Evolutionary conservation across 208 protist species (phyloP), one percentile per base, ranked within the genome.

Genomic region (Leishmania guyanensis): DNA sequence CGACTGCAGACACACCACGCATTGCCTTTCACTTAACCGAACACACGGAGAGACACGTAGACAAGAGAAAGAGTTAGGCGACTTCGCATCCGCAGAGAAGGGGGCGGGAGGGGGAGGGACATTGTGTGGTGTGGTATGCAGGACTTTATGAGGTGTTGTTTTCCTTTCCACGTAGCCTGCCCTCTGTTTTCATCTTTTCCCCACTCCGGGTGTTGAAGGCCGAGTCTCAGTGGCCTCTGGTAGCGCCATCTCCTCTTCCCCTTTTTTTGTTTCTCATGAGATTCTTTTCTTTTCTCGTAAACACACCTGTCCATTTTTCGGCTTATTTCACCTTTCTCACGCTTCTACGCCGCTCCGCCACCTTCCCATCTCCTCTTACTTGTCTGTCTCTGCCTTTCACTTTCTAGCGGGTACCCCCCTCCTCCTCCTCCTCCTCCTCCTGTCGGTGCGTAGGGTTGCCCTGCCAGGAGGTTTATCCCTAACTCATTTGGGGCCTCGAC

Each of bases 211-310:
- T 3, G 9, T 26, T 8, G 65, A 70, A 70, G 5, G n/a, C 62
- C n/a, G 29, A 68, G 62, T 36, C 62, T 39, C 29, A 3, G 22
- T 43, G 12, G 29, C 8, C 56, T 26, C 56, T 62, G 56, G 56
- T 26, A 29, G n/a, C 56, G 8, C 8, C 62, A 14, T 56, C 3
- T 56, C 12, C n/a, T 66, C n/a, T 36, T 17, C 60, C 54, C 54
- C 33, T 0, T 33, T 81, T 66, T 56, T 12, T 62, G 70, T 22
- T 77, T 10, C 39, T 1, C 54, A 58, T 4, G 3, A 51, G 9
- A 65, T 74, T 26, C 39, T 80, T 80, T 36, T 29, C 48, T 75
- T 81, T 50, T 71, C 48, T 50, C 2, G 3, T 68, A 5, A 9
- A 26, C 6, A 5, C 29, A 16, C 5, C 39, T 60, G 58, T 64